Conservation (phyloP, 352 stramenopile genomes). For the Phytopythium sindhum region DNA sequence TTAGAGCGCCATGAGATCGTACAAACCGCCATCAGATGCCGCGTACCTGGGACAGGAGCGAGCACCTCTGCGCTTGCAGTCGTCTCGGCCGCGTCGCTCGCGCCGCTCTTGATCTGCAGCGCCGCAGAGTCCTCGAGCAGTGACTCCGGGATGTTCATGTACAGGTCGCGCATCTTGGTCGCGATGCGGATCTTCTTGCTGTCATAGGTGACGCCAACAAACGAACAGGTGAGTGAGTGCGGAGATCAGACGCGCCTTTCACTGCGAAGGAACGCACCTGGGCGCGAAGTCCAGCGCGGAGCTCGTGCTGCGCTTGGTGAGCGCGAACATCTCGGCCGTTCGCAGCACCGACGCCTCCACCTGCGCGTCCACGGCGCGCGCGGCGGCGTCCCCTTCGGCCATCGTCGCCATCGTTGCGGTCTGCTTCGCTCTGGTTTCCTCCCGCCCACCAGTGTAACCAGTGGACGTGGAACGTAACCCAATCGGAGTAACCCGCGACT, state of each 20-base stretch:
- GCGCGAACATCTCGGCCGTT: slow-evolving; percentile 66
- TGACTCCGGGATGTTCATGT: slow-evolving; percentile 52
- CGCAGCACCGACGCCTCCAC: slow-evolving; percentile 64
- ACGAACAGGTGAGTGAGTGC: background rate
- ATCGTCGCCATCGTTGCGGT: background rate
- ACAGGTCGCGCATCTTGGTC: slow-evolving; percentile 59
- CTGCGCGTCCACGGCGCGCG: slow-evolving; percentile 25
- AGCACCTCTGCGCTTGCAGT: background rate
- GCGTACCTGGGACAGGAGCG: slow-evolving; percentile 5
- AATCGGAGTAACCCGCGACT: no score
- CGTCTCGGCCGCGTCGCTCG: slow-evolving; percentile 9
- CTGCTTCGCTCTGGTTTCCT: background rate
- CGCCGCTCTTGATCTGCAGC: slow-evolving; percentile 5
- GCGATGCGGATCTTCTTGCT: slow-evolving; percentile 75
- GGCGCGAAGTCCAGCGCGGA: slow-evolving; percentile 51
- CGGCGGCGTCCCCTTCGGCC: background rate
- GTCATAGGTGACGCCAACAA: background rate
- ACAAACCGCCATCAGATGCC: background rate
- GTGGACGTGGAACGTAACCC: background rate
- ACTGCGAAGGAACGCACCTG: slow-evolving; percentile 24
- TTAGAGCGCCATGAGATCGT: background rate
- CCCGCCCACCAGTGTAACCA: background rate
- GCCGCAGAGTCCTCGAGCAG: slow-evolving; percentile 37
- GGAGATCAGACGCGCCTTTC: background rate
- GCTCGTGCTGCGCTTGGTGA: slow-evolving; percentile 52